Percentiles rank a stretch among this genome's conserved stretches.
Conservation (phyloP, 768 basidiomycete species). For the Mycena haematopus region DNA sequence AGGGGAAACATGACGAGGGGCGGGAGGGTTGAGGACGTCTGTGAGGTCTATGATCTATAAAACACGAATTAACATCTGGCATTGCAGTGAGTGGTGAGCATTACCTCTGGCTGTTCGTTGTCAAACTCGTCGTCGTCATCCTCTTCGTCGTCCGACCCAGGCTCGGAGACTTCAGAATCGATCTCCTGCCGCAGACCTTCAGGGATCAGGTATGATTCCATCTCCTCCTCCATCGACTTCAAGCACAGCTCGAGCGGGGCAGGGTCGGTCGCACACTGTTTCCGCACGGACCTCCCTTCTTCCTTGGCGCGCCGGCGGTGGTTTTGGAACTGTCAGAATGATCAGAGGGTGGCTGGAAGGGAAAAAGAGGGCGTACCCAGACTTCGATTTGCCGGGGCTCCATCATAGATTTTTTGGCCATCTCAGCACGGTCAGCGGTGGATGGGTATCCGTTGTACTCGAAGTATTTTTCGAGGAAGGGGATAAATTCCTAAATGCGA, state of each 20-base stretch:
- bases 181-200: slow-evolving; percentile 21
- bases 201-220: slow-evolving; percentile 36
- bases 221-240: slow-evolving; percentile 34
- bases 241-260: slow-evolving; percentile 34
- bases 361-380: slow-evolving; percentile 47
- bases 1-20: slow-evolving; percentile 35
- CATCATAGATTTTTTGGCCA: slow-evolving; percentile 55
- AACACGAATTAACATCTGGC: not conserved
- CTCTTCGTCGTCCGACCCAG: slow-evolving; percentile 27
- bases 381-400: slow-evolving; percentile 55
- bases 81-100: not conserved
- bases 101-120: slow-evolving; percentile 19
- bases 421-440: slow-evolving; percentile 40
- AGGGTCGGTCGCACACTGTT: slow-evolving; percentile 28
- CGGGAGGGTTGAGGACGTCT: slow-evolving; percentile 22
- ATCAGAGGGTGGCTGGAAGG: not conserved
- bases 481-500: slow-evolving; percentile 50
- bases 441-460: slow-evolving; percentile 55
- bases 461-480: slow-evolving; percentile 55
- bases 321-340: slow-evolving; percentile 56
- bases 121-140: slow-evolving; percentile 24
- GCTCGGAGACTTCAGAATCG: slow-evolving; percentile 25
- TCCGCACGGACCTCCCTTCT: slow-evolving; percentile 35
- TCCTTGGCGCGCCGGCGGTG: slow-evolving; percentile 49
- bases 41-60: slow-evolving; percentile 17